phyloP scores from a whole-genome alignment of 2,329 filamentous ascomycete genomes.

The Macroventuria anomochaeta region DNA sequence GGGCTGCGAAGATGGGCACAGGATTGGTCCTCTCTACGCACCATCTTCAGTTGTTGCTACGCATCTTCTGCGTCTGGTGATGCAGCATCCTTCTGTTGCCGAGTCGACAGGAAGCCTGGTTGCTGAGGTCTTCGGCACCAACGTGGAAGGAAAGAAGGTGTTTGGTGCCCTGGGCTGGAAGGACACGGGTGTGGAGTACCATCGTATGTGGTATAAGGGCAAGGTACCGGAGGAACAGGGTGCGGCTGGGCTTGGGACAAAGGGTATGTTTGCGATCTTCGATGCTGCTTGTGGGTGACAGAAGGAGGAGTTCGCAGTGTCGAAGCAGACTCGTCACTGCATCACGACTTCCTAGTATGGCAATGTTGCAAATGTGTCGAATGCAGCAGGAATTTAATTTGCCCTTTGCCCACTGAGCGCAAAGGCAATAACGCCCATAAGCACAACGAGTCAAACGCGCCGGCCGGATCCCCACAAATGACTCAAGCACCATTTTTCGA shows the following conservation, averaged over 20 bases:
- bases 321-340: too few species aligned
- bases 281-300: constrained; percentile 1
- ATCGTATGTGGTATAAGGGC: constrained; percentile 46
- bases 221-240: neutral
- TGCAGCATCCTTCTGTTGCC: constrained; percentile 26
- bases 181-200: constrained; percentile 37
- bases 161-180: constrained; percentile 46
- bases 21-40: constrained; percentile 49
- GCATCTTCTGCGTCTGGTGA: constrained; percentile 33
- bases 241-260: neutral
- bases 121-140: constrained; percentile 43
- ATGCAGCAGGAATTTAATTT: constrained; percentile 8
- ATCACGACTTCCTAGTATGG: neutral
- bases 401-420: neutral
- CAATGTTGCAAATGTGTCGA: neutral
- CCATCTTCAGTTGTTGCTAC: constrained; percentile 29
- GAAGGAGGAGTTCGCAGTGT: too few species aligned
- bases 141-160: constrained; percentile 26
- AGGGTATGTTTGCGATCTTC: neutral
- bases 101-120: constrained; percentile 29
- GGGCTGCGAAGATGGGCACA: constrained; percentile 39
- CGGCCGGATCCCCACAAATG: constrained; percentile 6
- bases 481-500: constrained; percentile 5
- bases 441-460: neutral
- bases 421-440: neutral